These are phyloP conservation scores for Leccinum truebloodii DNA, from an alignment of 768 basidiomycete genomes.

Conservation along the genomic window DNA sequence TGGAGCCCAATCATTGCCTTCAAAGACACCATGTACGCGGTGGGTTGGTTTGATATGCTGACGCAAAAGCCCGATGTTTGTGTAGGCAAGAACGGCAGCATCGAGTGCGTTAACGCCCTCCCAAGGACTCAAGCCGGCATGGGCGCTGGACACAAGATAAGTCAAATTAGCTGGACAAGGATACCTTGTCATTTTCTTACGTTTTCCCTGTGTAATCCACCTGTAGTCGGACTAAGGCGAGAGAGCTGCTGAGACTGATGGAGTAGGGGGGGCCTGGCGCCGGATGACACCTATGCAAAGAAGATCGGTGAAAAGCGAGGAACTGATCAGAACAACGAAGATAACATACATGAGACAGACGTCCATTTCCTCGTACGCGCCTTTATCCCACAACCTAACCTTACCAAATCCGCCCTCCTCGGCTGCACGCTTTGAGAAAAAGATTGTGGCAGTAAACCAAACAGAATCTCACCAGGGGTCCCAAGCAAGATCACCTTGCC, in stretches of 20 bases:
- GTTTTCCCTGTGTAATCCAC: constrained; percentile 76
- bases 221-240: constrained; percentile 59
- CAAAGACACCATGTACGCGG: constrained; percentile 79
- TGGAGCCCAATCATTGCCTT: constrained; percentile 72
- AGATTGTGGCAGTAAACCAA: neutral
- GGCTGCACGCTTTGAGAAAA: constrained; percentile 38
- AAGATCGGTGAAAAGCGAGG: neutral
- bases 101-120: constrained; percentile 83
- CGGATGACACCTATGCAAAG: constrained; percentile 67
- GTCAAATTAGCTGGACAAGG: neutral
- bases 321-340: neutral
- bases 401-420: constrained; percentile 84
- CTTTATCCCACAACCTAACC: constrained; percentile 60
- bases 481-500: constrained; percentile 67
- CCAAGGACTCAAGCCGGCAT: constrained; percentile 81
- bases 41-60: constrained; percentile 80
- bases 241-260: constrained; percentile 61
- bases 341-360: constrained; percentile 67
- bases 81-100: constrained; percentile 85
- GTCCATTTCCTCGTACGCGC: constrained; percentile 75
- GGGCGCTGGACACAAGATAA: constrained; percentile 50
- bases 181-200: constrained; percentile 38
- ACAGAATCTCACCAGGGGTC: constrained; percentile 59
- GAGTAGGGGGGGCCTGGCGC: constrained; percentile 74
- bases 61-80: constrained; percentile 73